Conservation (phyloP, 1,284 basidiomycete genomes). For the Puccinia coronata region DNA sequence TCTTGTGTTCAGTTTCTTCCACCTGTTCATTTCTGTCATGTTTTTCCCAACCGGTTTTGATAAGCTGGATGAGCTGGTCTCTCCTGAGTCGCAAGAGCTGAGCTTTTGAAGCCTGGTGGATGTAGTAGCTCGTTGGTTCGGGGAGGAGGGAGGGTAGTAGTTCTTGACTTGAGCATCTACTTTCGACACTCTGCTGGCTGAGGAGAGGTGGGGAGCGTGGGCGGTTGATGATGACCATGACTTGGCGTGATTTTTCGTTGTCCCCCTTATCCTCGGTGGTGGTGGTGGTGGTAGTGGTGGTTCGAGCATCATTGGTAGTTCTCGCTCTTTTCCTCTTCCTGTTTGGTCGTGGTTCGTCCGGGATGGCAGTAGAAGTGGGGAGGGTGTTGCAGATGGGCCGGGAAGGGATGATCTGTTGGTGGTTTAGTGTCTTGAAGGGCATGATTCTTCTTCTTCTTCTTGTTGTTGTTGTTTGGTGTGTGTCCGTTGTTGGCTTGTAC, state of each 20-base stretch:
- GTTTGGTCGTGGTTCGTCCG: background rate
- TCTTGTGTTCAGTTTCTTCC: constrained; percentile 13
- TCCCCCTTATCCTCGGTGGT: background rate
- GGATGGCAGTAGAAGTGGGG: too few relatives aligned
- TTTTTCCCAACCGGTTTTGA: constrained; percentile 6
- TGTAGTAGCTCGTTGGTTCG: constrained; percentile 3
- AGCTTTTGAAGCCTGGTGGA: constrained; percentile 26
- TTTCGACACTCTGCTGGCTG: constrained; percentile 3
- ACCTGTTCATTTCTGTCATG: background rate
- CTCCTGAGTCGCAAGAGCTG: constrained; percentile 33
- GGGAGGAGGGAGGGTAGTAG: background rate
- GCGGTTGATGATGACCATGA: constrained; percentile 25
- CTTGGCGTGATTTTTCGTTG: constrained; percentile 17
- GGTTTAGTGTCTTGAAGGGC: background rate
- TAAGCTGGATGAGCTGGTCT: constrained; percentile 16
- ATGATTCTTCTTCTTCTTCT: too few relatives aligned
- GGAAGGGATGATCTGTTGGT: background rate
- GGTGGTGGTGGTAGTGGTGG: background rate
- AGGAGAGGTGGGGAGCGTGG: background rate
- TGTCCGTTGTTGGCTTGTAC: background rate
- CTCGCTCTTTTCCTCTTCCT: constrained; percentile 2
- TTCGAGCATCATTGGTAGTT: background rate
- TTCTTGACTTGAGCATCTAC: constrained; percentile 20
- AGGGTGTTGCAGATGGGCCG: background rate
- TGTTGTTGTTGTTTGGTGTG: background rate